These are phyloP conservation scores for Emergomyces orientalis DNA, from an alignment of 2,329 filamentous ascomycete genomes.

Conservation along the genomic window DNA sequence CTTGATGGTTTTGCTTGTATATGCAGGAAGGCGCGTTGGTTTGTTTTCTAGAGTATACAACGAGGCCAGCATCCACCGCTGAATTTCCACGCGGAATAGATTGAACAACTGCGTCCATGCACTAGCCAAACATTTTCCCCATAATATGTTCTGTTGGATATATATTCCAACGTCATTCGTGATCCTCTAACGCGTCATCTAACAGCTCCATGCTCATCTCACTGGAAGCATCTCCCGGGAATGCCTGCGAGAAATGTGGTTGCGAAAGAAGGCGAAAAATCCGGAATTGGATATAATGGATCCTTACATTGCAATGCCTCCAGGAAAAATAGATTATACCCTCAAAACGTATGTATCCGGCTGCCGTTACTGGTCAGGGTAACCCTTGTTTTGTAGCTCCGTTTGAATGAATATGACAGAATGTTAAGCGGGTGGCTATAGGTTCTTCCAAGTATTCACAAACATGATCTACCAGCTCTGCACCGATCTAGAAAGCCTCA, in stretches of 20 bases:
- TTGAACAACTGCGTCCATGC: background rate
- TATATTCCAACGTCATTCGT: background rate
- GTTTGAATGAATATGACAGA: background rate
- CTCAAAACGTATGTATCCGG: slow-evolving; percentile 50
- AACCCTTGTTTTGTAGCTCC: background rate
- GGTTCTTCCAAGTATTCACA: slow-evolving; percentile 70
- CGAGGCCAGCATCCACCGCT: background rate
- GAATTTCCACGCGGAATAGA: background rate
- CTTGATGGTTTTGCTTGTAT: background rate
- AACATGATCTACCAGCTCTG: slow-evolving; percentile 71
- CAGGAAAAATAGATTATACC: slow-evolving; percentile 62
- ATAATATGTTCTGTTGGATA: background rate
- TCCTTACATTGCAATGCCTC: slow-evolving; percentile 58
- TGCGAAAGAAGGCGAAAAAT: slow-evolving; percentile 44
- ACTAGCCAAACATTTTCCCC: background rate
- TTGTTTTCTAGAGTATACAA: background rate
- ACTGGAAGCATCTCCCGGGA: slow-evolving; percentile 66
- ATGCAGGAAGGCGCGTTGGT: background rate
- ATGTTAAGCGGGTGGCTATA: slow-evolving; percentile 23
- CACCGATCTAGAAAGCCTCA: slow-evolving; percentile 51
- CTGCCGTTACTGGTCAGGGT: too few relatives aligned
- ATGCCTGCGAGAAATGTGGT: slow-evolving; percentile 67
- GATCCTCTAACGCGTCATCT: background rate
- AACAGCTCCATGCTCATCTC: slow-evolving; percentile 68
- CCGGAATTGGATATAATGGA: slow-evolving; percentile 52